phyloP scores from a whole-genome alignment of 305 asterid genomes.

The Caryopteris hybrid region DNA sequence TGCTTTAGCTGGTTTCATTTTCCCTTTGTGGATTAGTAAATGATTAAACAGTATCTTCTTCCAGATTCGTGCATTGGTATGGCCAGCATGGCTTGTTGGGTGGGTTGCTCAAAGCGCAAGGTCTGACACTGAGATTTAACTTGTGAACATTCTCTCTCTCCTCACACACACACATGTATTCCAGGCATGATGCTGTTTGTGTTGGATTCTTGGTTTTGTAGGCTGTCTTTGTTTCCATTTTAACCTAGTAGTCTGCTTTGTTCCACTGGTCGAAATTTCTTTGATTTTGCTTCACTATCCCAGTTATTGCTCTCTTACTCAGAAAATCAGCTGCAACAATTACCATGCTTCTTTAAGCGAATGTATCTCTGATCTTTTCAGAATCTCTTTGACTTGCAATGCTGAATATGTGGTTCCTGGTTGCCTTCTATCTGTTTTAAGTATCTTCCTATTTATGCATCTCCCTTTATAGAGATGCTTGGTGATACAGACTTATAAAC shows the following conservation, averaged over 20 bases:
- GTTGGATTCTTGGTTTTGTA: background rate
- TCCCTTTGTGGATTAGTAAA: conserved; percentile 2
- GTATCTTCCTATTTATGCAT: background rate
- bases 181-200: background rate
- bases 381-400: background rate
- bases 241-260: background rate
- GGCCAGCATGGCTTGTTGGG: conserved; percentile 86
- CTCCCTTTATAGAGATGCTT: conserved; percentile 4
- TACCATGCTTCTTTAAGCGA: background rate
- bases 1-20: conserved; percentile 1
- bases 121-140: conserved; percentile 28
- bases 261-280: background rate
- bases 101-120: conserved; percentile 98
- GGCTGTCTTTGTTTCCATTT: background rate
- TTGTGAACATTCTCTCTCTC: background rate
- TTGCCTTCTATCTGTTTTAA: background rate
- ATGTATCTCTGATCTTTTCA: background rate
- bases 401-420: background rate
- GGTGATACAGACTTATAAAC: background rate
- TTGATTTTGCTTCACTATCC: background rate
- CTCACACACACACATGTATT: background rate
- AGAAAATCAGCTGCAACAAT: background rate
- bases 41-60: conserved; percentile 3
- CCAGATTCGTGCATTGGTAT: conserved; percentile 79
- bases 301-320: background rate